Percentiles rank a stretch among this genome's conserved stretches.
Evolutionary conservation across 768 basidiomycete species (phyloP).

Genomic region (Mycena rebaudengoi): DNA sequence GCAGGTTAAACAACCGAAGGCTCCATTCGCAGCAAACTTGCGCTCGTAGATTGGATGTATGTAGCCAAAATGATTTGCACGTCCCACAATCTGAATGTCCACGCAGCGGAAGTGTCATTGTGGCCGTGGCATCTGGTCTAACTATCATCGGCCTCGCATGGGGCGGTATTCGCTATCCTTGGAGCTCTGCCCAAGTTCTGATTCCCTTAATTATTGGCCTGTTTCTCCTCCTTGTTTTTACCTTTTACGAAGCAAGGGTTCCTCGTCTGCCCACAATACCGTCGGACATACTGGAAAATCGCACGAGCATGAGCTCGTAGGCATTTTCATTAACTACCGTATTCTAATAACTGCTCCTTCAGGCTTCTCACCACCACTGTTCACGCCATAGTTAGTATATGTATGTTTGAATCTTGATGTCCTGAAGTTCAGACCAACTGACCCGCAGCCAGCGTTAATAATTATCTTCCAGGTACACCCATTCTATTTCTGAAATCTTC

Average conservation of each 20-base stretch:
- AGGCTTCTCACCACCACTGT: conserved; percentile 40
- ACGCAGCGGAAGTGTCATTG: conserved; percentile 42
- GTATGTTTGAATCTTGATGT: conserved; percentile 13
- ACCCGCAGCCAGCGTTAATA: conserved; percentile 25
- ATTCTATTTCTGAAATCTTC: neutral
- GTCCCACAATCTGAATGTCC: neutral
- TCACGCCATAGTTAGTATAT: conserved; percentile 30
- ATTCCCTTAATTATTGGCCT: conserved; percentile 49
- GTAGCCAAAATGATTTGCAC: conserved; percentile 7
- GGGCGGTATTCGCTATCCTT: conserved; percentile 46
- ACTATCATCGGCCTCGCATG: conserved; percentile 48
- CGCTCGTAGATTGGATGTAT: conserved; percentile 46
- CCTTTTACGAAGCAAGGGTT: conserved; percentile 35
- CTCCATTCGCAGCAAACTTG: conserved; percentile 36
- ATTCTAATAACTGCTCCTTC: conserved; percentile 11
- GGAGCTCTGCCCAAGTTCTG: conserved; percentile 45
- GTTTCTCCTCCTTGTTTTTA: conserved; percentile 35
- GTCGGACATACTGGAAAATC: conserved; percentile 40
- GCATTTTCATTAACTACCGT: neutral
- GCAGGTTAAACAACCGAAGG: conserved; percentile 40
- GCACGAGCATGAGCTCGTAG: conserved; percentile 47
- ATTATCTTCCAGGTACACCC: conserved; percentile 48
- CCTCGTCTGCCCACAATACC: conserved; percentile 35
- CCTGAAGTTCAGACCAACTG: neutral
- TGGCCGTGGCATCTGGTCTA: conserved; percentile 35